Conservation (phyloP, 2,329 filamentous ascomycete genomes). For the Stagonosporopsis chrysanthemi region DNA sequence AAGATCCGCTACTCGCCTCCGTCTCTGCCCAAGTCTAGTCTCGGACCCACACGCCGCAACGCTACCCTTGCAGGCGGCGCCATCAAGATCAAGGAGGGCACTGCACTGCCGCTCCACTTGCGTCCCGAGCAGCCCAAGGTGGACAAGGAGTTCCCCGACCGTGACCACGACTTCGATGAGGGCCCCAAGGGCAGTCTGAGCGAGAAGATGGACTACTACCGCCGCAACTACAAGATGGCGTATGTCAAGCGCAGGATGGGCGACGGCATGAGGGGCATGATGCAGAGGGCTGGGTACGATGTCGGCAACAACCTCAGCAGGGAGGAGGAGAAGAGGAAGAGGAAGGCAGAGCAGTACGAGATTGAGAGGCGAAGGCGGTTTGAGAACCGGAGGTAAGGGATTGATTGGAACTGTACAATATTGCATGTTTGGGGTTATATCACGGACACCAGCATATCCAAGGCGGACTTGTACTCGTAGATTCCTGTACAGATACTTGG, state of each 20-base stretch:
- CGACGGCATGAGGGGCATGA: conserved; percentile 19
- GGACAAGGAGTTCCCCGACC: conserved; percentile 25
- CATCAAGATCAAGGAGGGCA: conserved; percentile 38
- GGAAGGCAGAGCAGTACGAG: conserved; percentile 39
- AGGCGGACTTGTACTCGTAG: conserved; percentile 17
- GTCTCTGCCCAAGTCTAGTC: conserved; percentile 7
- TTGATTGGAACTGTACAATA: conserved; percentile 34
- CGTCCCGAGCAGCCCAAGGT: conserved; percentile 22
- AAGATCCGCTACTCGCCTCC: conserved; percentile 43
- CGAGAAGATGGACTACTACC: conserved; percentile 37
- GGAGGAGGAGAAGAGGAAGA: conserved; percentile 38
- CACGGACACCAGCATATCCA: background rate
- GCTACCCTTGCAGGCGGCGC: conserved; percentile 18
- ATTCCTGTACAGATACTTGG: conserved; percentile 27
- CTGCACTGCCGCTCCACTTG: conserved; percentile 37
- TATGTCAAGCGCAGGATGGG: conserved; percentile 29
- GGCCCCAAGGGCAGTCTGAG: conserved; percentile 29
- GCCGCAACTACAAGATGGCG: conserved; percentile 35
- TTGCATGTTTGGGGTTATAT: conserved; percentile 14
- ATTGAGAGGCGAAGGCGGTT: conserved; percentile 37
- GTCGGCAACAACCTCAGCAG: conserved; percentile 24
- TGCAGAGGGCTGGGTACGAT: conserved; percentile 28
- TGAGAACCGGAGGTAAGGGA: conserved; percentile 35
- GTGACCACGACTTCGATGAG: conserved; percentile 33
- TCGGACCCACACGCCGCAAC: conserved; percentile 20